phyloP scores from a whole-genome alignment of 176 grass and related monocot genomes.

The Rhynchospora tenuis region DNA sequence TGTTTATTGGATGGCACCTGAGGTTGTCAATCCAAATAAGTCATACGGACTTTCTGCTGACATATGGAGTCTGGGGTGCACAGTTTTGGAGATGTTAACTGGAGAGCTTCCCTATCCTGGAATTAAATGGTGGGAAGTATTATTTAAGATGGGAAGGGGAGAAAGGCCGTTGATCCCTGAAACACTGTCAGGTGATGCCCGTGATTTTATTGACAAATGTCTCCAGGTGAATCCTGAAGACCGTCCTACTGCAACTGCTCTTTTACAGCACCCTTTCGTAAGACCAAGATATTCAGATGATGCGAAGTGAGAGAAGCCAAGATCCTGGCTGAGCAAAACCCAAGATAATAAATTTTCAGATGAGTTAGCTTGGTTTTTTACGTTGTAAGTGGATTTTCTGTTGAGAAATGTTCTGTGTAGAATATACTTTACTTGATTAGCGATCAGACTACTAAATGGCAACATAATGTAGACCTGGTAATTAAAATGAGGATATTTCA shows the following conservation, averaged over 20 bases:
- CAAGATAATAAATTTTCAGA: neutral
- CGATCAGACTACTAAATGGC: neutral
- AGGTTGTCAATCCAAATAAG: constrained; percentile 45
- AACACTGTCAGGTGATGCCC: constrained; percentile 54
- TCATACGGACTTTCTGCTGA: constrained; percentile 66
- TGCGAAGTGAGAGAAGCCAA: neutral
- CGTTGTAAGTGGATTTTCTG: neutral
- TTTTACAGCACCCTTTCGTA: constrained; percentile 79
- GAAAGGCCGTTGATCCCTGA: constrained; percentile 56
- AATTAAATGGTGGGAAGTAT: constrained; percentile 62
- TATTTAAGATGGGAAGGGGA: constrained; percentile 72
- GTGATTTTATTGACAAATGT: constrained; percentile 72
- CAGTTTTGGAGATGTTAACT: constrained; percentile 89
- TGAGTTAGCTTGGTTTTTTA: neutral
- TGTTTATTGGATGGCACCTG: constrained; percentile 95
- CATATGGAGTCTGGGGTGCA: constrained; percentile 97
- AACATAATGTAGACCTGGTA: too few relatives aligned
- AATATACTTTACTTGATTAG: neutral
- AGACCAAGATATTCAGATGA: constrained; percentile 28
- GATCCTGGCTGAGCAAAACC: neutral
- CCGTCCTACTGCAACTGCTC: constrained; percentile 55
- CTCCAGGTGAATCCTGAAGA: constrained; percentile 51
- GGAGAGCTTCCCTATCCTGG: constrained; percentile 67
- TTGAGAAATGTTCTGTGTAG: neutral
- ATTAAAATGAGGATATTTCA: too few relatives aligned